Conservation (phyloP, 2,329 filamentous ascomycete species). For the Capronia coronata region DNA sequence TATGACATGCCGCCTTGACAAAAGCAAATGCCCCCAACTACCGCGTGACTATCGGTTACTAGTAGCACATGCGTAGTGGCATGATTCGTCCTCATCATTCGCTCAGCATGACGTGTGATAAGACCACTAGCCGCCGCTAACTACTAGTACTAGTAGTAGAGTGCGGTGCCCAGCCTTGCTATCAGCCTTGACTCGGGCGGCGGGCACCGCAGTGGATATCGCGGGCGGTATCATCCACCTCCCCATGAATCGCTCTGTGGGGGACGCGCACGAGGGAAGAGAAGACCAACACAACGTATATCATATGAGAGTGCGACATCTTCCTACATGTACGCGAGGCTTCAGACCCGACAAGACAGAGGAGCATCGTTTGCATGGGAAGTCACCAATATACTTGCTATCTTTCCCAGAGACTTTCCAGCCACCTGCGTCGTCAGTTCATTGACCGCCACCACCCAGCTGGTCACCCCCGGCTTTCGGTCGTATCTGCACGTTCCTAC, state of each 20-base stretch:
- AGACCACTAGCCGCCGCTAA: neutral
- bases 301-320: no score
- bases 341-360: neutral
- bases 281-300: no score
- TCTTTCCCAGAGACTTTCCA: neutral
- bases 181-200: no score
- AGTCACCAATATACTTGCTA: conserved; percentile 2
- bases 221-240: neutral
- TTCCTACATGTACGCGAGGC: no score
- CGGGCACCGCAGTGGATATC: conserved; percentile 2
- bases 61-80: no score
- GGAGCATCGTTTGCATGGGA: neutral
- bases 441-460: neutral
- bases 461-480: neutral
- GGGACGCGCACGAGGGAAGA: no score
- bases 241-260: no score
- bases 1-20: conserved; percentile 11
- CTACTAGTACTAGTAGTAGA: conserved; percentile 3
- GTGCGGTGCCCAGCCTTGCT: conserved; percentile 11
- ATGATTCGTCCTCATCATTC: conserved; percentile 3
- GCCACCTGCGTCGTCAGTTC: neutral
- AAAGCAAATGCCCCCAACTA: conserved; percentile 8
- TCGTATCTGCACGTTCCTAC: neutral
- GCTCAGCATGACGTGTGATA: neutral
- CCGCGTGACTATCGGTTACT: neutral